These are phyloP conservation scores for Alternaria sp. DNA, from an alignment of 2,329 filamentous ascomycete species.

Conservation along the genomic window DNA sequence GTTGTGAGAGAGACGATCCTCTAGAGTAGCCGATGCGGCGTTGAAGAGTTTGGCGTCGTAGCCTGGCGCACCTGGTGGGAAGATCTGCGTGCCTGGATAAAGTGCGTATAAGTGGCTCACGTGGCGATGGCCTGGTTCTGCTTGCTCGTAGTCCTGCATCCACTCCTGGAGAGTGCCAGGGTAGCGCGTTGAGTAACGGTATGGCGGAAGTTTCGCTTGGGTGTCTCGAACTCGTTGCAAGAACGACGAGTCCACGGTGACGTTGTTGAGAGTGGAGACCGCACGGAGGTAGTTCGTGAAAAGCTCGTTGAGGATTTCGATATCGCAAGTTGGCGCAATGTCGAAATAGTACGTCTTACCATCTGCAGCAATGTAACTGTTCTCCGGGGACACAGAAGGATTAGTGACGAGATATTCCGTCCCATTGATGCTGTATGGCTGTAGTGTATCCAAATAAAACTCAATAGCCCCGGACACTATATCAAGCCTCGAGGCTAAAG, in stretches of 20 bases:
- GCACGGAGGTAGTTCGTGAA: constrained; percentile 42
- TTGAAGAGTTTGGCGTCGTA: constrained; percentile 29
- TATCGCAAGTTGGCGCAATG: constrained; percentile 53
- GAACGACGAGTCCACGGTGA: background rate
- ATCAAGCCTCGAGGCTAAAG: constrained; percentile 17
- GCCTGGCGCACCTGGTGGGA: constrained; percentile 37
- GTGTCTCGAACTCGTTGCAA: constrained; percentile 1
- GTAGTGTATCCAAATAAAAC: constrained; percentile 5
- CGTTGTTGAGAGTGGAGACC: background rate
- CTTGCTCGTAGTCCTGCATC: constrained; percentile 44
- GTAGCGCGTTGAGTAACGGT: constrained; percentile 30
- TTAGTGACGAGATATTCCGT: constrained; percentile 37
- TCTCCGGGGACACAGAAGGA: constrained; percentile 51
- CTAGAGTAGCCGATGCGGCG: constrained; percentile 40
- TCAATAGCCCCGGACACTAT: background rate
- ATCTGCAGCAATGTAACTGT: constrained; percentile 42
- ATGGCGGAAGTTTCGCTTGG: constrained; percentile 13
- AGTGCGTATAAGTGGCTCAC: constrained; percentile 59
- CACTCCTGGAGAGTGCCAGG: constrained; percentile 39
- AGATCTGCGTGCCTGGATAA: constrained; percentile 54
- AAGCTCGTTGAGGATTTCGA: constrained; percentile 52
- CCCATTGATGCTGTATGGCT: constrained; percentile 2
- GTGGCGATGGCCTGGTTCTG: constrained; percentile 59
- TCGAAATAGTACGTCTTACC: constrained; percentile 18
- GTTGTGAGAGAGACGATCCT: constrained; percentile 32